These are phyloP conservation scores for Phytophthora pini DNA, from an alignment of 352 stramenopile species.

Conservation along the genomic window DNA sequence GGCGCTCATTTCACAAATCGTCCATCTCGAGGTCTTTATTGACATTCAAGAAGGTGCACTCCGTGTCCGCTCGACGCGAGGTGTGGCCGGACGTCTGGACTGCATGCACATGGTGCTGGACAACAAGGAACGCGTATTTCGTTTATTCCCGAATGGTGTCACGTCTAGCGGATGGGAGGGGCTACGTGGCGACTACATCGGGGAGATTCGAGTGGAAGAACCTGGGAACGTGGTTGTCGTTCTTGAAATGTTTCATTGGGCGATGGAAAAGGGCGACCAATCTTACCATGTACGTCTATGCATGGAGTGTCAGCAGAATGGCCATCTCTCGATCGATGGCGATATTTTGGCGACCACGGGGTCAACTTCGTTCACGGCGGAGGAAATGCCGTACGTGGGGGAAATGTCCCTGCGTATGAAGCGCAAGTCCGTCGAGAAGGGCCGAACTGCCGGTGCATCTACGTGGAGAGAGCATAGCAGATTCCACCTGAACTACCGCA, in stretches of 20 bases:
- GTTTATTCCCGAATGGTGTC: slow-evolving; percentile 60
- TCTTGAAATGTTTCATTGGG: slow-evolving; percentile 58
- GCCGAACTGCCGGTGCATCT: slow-evolving; percentile 13
- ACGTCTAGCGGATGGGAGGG: slow-evolving; percentile 41
- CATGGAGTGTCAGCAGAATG: slow-evolving; percentile 49
- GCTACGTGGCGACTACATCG: slow-evolving; percentile 74
- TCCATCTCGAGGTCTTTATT: slow-evolving; percentile 49
- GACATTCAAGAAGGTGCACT: slow-evolving; percentile 47
- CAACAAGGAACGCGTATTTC: slow-evolving; percentile 65
- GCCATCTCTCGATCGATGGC: slow-evolving; percentile 52
- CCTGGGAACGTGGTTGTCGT: slow-evolving; percentile 52
- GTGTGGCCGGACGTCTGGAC: slow-evolving; percentile 38
- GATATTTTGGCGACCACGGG: slow-evolving; percentile 51
- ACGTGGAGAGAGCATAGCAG: slow-evolving; percentile 43
- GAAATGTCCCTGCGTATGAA: slow-evolving; percentile 64
- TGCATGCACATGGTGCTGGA: slow-evolving; percentile 64
- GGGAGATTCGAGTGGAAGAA: slow-evolving; percentile 55
- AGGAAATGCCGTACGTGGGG: slow-evolving; percentile 48
- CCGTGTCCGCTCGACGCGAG: slow-evolving; percentile 38
- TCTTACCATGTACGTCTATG: slow-evolving; percentile 56
- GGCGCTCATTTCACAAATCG: slow-evolving; percentile 56
- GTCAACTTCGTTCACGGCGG: slow-evolving; percentile 35
- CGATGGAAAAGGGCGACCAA: slow-evolving; percentile 23
- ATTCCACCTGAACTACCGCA: slow-evolving; percentile 47
- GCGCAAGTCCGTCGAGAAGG: slow-evolving; percentile 43